Conservation (phyloP, 2,329 filamentous ascomycete species). For the Scedosporium minutisporum region DNA sequence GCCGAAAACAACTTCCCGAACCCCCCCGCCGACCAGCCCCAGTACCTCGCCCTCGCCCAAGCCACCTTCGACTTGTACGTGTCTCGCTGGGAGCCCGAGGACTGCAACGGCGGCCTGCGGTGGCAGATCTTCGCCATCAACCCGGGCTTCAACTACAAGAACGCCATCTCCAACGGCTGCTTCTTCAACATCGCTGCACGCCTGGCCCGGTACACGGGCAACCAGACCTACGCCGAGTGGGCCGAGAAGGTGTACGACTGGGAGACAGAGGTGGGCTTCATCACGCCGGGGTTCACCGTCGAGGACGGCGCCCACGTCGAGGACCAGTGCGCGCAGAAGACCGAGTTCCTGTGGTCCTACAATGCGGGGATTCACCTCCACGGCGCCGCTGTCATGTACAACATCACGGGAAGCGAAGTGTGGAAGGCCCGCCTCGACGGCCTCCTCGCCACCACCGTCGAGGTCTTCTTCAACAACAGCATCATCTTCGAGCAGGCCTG, state of each 20-base stretch:
- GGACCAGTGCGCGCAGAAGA: slow-evolving; percentile 35
- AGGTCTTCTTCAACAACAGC: slow-evolving; percentile 45
- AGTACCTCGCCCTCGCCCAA: slow-evolving; percentile 71
- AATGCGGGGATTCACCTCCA: slow-evolving; percentile 59
- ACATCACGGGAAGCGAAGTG: slow-evolving; percentile 39
- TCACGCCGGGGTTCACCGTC: slow-evolving; percentile 44
- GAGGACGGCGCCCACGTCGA: slow-evolving; percentile 36
- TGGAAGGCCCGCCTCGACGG: slow-evolving; percentile 53
- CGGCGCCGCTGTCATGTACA: slow-evolving; percentile 52
- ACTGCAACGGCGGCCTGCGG: slow-evolving; percentile 64
- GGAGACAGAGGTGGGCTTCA: slow-evolving; percentile 45
- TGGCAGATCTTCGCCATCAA: slow-evolving; percentile 84
- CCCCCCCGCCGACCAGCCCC: slow-evolving; percentile 49
- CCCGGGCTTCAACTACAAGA: slow-evolving; percentile 60
- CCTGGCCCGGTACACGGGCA: slow-evolving; percentile 68
- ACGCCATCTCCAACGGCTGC: slow-evolving; percentile 58
- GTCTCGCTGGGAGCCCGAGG: slow-evolving; percentile 53
- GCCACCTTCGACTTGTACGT: slow-evolving; percentile 74
- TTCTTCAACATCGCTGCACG: slow-evolving; percentile 63
- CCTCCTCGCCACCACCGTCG: slow-evolving; percentile 39
- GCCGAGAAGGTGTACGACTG: slow-evolving; percentile 62
- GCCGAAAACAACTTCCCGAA: slow-evolving; percentile 69
- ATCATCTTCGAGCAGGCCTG: slow-evolving; percentile 60
- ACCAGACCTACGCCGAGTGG: slow-evolving; percentile 69
- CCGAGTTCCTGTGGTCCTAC: slow-evolving; percentile 53